Evolutionary conservation across 2,329 filamentous ascomycete species (phyloP).

Genomic region (Venturia carpophila): DNA sequence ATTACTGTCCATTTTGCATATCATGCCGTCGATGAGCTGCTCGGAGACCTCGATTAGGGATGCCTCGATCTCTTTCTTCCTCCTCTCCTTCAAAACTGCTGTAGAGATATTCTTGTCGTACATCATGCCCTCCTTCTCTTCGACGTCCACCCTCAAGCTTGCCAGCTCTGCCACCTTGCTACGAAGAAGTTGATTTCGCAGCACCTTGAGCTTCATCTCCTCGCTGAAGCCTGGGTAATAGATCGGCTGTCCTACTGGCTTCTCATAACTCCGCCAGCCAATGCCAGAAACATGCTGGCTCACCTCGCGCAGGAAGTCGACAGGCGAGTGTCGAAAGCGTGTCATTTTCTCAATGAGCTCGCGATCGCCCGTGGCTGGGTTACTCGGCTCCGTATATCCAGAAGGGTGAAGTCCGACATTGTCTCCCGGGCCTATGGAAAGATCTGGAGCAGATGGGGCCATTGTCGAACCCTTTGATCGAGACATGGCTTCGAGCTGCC

Average conservation of each 20-base stretch:
- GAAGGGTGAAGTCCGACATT: constrained; percentile 39
- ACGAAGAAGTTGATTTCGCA: constrained; percentile 68
- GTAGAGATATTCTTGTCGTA: constrained; percentile 29
- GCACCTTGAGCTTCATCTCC: constrained; percentile 71
- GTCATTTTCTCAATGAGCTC: constrained; percentile 75
- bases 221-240: constrained; percentile 91
- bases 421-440: constrained; percentile 40
- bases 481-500: constrained; percentile 1
- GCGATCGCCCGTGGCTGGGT: constrained; percentile 44
- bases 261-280: constrained; percentile 92
- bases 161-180: constrained; percentile 70
- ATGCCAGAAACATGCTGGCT: constrained; percentile 86
- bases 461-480: not conserved
- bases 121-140: constrained; percentile 67
- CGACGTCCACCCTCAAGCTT: constrained; percentile 62
- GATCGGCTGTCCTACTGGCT: constrained; percentile 81
- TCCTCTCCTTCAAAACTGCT: constrained; percentile 53
- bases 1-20: constrained; percentile 97
- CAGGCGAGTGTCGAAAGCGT: constrained; percentile 66
- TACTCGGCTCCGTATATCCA: constrained; percentile 31
- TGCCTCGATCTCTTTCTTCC: constrained; percentile 62
- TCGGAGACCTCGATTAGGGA: constrained; percentile 75
- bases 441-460: constrained; percentile 31
- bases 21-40: constrained; percentile 87
- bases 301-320: constrained; percentile 85